Conservation (phyloP, 192 early-diverging fungal species). For the Linnemannia exigua region DNA sequence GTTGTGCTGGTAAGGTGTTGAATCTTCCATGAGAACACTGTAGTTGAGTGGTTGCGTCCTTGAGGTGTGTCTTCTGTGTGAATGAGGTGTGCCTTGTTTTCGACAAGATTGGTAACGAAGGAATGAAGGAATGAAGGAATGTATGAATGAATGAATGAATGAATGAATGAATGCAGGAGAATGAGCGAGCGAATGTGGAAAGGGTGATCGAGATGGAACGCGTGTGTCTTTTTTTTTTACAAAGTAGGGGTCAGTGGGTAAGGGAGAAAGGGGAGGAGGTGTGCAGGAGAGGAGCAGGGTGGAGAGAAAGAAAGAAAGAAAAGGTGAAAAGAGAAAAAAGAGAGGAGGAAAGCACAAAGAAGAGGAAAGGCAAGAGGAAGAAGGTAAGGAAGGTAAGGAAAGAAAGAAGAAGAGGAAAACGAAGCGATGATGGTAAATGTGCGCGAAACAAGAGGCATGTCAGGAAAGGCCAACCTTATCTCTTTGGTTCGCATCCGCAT, state of each 20-base stretch:
- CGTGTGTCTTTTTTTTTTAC: constrained; percentile 1
- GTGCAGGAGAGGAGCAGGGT: neutral
- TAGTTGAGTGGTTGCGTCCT: neutral
- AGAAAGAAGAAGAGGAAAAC: neutral
- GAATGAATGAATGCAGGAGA: neutral
- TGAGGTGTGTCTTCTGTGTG: neutral
- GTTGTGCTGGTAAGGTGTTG: neutral
- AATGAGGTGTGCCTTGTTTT: too few relatives aligned
- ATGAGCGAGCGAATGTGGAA: neutral
- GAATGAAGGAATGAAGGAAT: neutral
- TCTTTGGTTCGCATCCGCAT: too few relatives aligned
- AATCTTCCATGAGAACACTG: constrained; percentile 1
- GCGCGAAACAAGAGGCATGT: neutral
- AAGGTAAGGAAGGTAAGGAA: neutral
- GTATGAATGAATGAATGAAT: constrained; percentile 1
- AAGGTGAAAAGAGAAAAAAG: neutral
- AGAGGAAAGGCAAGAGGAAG: neutral
- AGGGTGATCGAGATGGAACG: neutral
- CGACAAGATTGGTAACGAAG: too few relatives aligned
- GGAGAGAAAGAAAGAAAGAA: neutral
- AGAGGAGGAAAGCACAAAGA: neutral
- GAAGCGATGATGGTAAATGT: neutral
- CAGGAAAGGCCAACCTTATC: neutral
- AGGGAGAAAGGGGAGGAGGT: neutral
- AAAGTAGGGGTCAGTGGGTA: neutral